phyloP scores from a whole-genome alignment of 2,329 filamentous ascomycete species.

The Colletotrichum camelliae region DNA sequence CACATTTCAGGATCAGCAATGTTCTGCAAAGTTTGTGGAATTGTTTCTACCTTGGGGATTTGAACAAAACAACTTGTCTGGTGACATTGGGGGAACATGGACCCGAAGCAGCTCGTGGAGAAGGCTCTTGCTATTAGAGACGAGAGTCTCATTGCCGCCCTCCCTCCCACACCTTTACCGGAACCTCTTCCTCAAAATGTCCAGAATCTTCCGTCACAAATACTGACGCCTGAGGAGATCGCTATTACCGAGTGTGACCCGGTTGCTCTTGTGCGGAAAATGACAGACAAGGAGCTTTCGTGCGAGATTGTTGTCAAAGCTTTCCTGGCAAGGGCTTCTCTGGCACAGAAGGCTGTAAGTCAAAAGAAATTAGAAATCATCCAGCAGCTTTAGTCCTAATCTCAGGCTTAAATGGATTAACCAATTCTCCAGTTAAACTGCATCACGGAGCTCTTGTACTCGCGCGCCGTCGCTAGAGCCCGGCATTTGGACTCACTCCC shows the following conservation, averaged over 20 bases:
- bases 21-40: too few species aligned
- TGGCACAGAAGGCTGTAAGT: background rate
- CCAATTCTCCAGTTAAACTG: background rate
- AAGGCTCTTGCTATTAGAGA: background rate
- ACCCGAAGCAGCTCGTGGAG: background rate
- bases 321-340: background rate
- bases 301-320: background rate
- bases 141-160: background rate
- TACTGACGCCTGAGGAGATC: background rate
- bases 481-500: slow-evolving; percentile 36
- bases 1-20: too few species aligned
- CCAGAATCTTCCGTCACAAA: background rate
- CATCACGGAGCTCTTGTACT: background rate
- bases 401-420: background rate
- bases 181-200: background rate
- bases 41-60: too few species aligned
- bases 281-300: background rate
- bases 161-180: background rate
- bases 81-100: background rate
- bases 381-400: too few species aligned
- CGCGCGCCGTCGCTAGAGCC: slow-evolving; percentile 23
- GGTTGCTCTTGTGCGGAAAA: background rate
- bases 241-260: background rate
- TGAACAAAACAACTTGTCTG: background rate
- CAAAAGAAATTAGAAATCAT: background rate